Base-by-base conservation (phyloP, 169 alveolate genomes). In the Eimeria mitis region DNA sequence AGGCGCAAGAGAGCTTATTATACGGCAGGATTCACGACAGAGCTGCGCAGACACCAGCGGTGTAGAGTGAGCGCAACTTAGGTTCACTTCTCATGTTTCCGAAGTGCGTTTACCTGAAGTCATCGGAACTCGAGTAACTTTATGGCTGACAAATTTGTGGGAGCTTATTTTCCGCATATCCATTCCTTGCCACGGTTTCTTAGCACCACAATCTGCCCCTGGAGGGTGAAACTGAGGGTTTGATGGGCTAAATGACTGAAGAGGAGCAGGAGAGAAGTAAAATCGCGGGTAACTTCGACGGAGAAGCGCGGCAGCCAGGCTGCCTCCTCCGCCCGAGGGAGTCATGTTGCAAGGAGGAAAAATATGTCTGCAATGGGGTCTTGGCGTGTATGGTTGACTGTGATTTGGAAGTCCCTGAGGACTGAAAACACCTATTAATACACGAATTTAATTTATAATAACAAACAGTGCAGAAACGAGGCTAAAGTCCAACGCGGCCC, bases 101-200 rank as follows among this genome's bases (percentile, higher is more conserved):
- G 0, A 70, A 13, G 11, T 31, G 2, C 16, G 52, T 49, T 23
- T 56, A 89, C 95, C 95, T 28, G 95, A 89, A n/a, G 75, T 89
- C 79, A 65, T 59, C 13, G 95, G 95, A 5, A 89, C 95, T 25
- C 95, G n/a, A 0, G 88, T 73, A 13, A 78, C 68, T 59, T 49
- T 70, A 11, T 76, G 95, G 65, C 89, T 71, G 19, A 89, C 52
- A 54, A 56, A 89, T 37, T 89, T 89, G 78, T 71, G 89, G 16
- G 83, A 76, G 95, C 54, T 40, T 56, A 89, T 89, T 40, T 89
- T 89, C 47, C 95, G 95, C 95, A 89, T 89, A 52, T 89, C 95
- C 89, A 89, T 52, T 31, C 95, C 95, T 54, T 89, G 89, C 76
- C 84, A 73, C 19, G 95, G 95, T 11, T 54, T 61, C 89, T 76